Evolutionary conservation across 2,329 filamentous ascomycete species (phyloP), one percentile per base, ranked within the genome.

Genomic region (Stagonosporopsis chrysanthemi): DNA sequence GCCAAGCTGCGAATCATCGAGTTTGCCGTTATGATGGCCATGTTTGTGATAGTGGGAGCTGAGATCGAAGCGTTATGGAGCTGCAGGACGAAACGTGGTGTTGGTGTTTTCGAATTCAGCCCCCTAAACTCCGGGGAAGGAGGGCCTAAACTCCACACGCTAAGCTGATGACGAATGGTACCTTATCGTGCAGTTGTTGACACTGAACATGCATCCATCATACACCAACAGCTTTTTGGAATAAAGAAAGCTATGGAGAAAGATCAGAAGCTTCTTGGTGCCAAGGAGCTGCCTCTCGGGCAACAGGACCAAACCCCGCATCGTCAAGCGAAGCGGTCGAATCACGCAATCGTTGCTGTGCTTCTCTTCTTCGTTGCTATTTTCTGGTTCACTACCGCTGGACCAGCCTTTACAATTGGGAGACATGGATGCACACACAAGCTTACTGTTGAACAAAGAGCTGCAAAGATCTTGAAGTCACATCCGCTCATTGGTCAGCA

Each of bases 1-100:
- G 90, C 90, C 66, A 97, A 81, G 49, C 87, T 88, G 67, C 90
- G 89, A 68, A 97, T 89, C 75, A 97, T 88, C 8, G 89, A 91
- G 72, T 85, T 89, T 59, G 88, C 88, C 2, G 91, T 92, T 70
- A 97, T 84, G 75, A 96, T 82, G 29, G 87, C 89, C 93, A 97
- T 97, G 23, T 26, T 67, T 55, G 52, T 42, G n/a, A 36, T 40
- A 12, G 22, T 42, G 12, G n/a, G 23, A n/a, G 24, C 19, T 14
- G 40, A 15, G 14, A 17, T 39, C 17, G 14, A 41, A n/a, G 2
- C 14, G 14, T 26, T 24, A 17, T 60, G 26, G 6, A 40, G 39
- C 17, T 55, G 39, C 29, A 22, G 33, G 8, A 19, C 46, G 39
- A 44, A 41, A 56, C 22, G 46, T 54, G 46, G 47, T 42, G 33